phyloP scores from a whole-genome alignment of 176 grass and related monocot species.

The Triticum timopheevii region DNA sequence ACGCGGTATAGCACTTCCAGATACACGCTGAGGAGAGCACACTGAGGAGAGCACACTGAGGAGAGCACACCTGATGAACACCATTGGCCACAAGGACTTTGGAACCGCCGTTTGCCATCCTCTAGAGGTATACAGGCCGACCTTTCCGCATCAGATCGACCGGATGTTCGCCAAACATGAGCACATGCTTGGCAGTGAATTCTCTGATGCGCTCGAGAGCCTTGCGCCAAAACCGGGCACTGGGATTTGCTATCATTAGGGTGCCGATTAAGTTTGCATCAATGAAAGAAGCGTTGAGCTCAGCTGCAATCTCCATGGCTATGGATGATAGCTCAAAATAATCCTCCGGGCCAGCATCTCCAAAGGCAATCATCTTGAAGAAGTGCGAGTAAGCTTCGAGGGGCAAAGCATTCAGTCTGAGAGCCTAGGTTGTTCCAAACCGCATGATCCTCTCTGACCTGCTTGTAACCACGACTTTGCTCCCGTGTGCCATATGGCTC shows the following conservation, averaged over 20 bases:
- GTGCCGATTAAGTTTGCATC: not conserved
- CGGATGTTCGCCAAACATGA: slow-evolving; percentile 14
- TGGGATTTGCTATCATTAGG: not conserved
- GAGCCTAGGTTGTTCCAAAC: not conserved
- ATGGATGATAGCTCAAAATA: not conserved
- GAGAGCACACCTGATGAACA: not conserved
- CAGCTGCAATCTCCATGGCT: slow-evolving; percentile 16
- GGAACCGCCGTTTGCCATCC: not conserved
- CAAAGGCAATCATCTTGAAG: slow-evolving; percentile 30
- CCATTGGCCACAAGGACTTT: not conserved
- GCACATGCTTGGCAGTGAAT: not conserved
- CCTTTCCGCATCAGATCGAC: not conserved
- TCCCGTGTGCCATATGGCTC: not conserved
- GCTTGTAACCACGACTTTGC: slow-evolving; percentile 28
- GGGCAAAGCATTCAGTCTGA: not conserved
- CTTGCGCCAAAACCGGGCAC: not conserved
- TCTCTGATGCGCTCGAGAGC: not conserved
- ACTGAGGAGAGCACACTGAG: not conserved
- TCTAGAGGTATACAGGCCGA: not conserved
- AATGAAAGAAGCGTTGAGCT: slow-evolving; percentile 18
- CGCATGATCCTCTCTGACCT: not conserved
- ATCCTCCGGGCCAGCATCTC: not conserved
- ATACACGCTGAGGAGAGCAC: not conserved
- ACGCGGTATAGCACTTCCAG: not conserved
- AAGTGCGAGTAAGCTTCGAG: slow-evolving; percentile 27